Evolutionary conservation across 2,329 filamentous ascomycete genomes (phyloP).

Genomic region (Verticillium tricorpus): DNA sequence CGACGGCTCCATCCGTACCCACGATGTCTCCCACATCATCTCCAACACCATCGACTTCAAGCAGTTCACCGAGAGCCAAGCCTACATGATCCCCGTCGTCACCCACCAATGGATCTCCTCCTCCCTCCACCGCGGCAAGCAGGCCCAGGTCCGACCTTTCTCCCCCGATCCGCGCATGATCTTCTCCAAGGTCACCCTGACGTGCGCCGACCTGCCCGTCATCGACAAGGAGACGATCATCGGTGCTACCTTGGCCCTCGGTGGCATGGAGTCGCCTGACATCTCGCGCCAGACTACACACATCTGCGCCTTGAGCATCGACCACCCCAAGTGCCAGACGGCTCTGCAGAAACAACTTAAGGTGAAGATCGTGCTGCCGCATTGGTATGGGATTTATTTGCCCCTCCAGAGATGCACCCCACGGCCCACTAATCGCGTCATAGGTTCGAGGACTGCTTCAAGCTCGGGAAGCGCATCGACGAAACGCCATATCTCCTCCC

Average conservation of each 20-base stretch:
- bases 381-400: slow-evolving; percentile 56
- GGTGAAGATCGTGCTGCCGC: slow-evolving; percentile 83
- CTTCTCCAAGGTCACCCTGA: slow-evolving; percentile 78
- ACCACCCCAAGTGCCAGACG: slow-evolving; percentile 65
- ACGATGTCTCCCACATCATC: slow-evolving; percentile 50
- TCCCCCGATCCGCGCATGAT: slow-evolving; percentile 90
- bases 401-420: not conserved
- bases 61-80: slow-evolving; percentile 71
- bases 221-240: slow-evolving; percentile 90
- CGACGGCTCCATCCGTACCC: slow-evolving; percentile 43
- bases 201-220: slow-evolving; percentile 77
- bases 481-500: slow-evolving; percentile 84
- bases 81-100: slow-evolving; percentile 78
- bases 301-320: slow-evolving; percentile 74
- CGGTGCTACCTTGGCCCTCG: slow-evolving; percentile 83
- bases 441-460: slow-evolving; percentile 96
- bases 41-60: slow-evolving; percentile 84
- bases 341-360: slow-evolving; percentile 62
- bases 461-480: slow-evolving; percentile 84
- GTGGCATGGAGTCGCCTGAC: slow-evolving; percentile 71
- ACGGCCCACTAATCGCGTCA: not conserved
- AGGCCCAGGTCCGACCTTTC: slow-evolving; percentile 75
- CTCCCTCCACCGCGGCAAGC: slow-evolving; percentile 65
- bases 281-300: slow-evolving; percentile 78
- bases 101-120: slow-evolving; percentile 74